Evolutionary conservation across 257 asterid genomes (phyloP), one percentile per base, ranked within the genome.

Genomic region (Forsythia suspensa): DNA sequence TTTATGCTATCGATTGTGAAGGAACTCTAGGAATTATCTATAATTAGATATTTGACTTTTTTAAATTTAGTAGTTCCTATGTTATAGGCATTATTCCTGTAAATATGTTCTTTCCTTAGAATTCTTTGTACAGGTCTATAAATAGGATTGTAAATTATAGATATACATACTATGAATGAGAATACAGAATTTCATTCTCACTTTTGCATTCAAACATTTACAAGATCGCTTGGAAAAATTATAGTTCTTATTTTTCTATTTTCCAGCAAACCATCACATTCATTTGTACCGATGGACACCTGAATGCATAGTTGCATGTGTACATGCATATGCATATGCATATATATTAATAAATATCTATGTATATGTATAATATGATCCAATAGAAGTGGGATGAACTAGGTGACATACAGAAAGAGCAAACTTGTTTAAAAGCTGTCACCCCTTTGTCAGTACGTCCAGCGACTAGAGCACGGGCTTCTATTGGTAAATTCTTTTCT

Each of bases 401-500:
- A 83, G 68, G 63, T 42, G 65, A 85, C 93, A 82, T 92, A 95
- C 98, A 90, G 91, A 93, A 95, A 82, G 99, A 94, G 85, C 97
- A 90, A 87, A 93, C 97, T 95, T 93, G 98, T 77, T 84, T 88
- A 81, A 88, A 91, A 43, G 99, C 99, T 39, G 98, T 84, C 88
- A 95, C 99, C 80, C 99, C 99, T 86, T 95, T 95, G 86, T 95
- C 99, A 68, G 99, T 95, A 77, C 99, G 96, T 71, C 98, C 98
- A 55, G 98, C 98, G 66, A 95, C 99, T 43, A 82, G 12, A 86
- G 87, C 84, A 82, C 90, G 86, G n/a, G 86, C 95, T 83, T 95
- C 98, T 70, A 91, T 15, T 70, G 98, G 98, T 74, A 92, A 84
- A 44, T 88, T 86, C 87, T 89, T 95, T 83, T 92, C 98, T 81